Percentiles rank a stretch among this genome's conserved stretches.
phyloP scores from a whole-genome alignment of 108 stramenopile species.

The Nannochloropsis salina region DNA sequence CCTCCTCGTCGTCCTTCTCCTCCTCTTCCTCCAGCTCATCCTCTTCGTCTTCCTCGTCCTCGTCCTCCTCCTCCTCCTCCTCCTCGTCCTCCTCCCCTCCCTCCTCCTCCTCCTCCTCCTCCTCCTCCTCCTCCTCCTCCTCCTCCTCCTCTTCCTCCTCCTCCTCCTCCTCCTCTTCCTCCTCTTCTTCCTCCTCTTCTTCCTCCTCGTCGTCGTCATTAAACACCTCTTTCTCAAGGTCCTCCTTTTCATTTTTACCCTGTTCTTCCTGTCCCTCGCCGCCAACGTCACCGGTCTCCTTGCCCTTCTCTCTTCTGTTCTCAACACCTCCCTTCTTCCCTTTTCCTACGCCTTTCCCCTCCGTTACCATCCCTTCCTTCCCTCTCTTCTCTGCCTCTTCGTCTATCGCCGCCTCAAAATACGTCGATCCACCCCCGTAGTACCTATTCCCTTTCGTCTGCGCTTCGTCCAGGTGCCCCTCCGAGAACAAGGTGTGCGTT shows the following conservation, averaged over 20 bases:
- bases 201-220: constrained; percentile 12
- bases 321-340: not conserved
- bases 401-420: not conserved
- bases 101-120: constrained; percentile 15
- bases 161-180: not conserved
- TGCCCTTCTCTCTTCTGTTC: not conserved
- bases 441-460: not conserved
- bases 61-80: not conserved
- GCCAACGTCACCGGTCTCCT: not conserved
- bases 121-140: not conserved
- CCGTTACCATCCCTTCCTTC: not conserved
- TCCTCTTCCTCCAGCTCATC: not conserved
- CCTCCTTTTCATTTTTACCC: not conserved
- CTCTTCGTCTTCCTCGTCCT: not conserved
- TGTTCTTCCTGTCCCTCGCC: not conserved
- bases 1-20: not conserved
- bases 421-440: not conserved
- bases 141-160: not conserved
- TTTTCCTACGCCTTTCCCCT: not conserved
- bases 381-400: not conserved
- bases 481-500: not conserved
- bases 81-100: not conserved
- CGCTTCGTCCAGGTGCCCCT: not conserved
- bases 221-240: not conserved
- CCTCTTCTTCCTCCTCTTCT: not conserved